Evolutionary conservation across 2,329 filamentous ascomycete genomes (phyloP).

Genomic region (Neofusicoccum umdonicola): DNA sequence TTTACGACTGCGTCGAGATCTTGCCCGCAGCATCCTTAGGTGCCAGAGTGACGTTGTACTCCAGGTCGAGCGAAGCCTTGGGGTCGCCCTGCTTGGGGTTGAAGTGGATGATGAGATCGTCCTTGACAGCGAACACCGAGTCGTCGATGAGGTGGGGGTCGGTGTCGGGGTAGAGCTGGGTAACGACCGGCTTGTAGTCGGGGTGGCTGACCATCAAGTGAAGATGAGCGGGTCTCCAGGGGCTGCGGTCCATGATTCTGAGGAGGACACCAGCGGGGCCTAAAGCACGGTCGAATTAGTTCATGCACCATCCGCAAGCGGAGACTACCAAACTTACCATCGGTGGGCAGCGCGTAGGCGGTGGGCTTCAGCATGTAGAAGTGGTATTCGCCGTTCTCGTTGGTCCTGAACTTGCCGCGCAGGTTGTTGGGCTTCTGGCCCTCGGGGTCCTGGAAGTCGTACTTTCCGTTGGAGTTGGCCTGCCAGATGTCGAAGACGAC

Average conservation of each 20-base stretch:
- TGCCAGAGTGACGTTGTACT: conserved; percentile 60
- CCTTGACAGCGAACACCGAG: conserved; percentile 59
- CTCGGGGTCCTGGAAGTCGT: conserved; percentile 72
- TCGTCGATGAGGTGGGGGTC: conserved; percentile 59
- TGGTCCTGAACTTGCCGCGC: conserved; percentile 70
- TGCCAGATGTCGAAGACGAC: conserved; percentile 79
- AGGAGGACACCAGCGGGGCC: conserved; percentile 54
- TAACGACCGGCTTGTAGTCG: conserved; percentile 56
- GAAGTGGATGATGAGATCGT: conserved; percentile 20
- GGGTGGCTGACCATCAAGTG: conserved; percentile 57
- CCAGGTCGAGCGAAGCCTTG: conserved; percentile 58
- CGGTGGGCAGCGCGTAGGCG: conserved; percentile 67
- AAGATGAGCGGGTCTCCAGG: conserved; percentile 62
- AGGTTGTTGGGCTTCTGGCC: conserved; percentile 72
- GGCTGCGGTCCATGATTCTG: conserved; percentile 55
- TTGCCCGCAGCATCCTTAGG: conserved; percentile 30
- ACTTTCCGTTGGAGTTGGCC: conserved; percentile 71
- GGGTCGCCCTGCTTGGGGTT: conserved; percentile 50
- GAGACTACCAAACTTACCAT: conserved; percentile 42
- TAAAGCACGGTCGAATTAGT: conserved; percentile 11
- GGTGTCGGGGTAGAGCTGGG: conserved; percentile 59
- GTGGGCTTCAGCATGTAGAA: conserved; percentile 76
- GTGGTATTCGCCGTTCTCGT: conserved; percentile 67
- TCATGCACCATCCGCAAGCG: neutral
- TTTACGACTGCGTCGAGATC: neutral